phyloP scores from a whole-genome alignment of 2,329 filamentous ascomycete genomes.

The Beauveria sp. region DNA sequence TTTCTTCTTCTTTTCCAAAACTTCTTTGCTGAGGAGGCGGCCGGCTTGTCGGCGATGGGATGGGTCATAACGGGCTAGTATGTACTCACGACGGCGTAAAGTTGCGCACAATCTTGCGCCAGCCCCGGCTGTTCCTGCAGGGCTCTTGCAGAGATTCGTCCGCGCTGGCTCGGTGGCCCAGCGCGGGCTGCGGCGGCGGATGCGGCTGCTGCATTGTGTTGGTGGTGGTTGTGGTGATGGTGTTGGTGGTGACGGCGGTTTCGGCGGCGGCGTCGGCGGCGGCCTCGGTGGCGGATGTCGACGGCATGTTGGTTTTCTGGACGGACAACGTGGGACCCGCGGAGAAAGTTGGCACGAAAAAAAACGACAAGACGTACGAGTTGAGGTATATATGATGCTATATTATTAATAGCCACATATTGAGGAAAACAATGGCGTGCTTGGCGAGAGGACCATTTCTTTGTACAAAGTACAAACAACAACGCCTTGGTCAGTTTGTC shows the following conservation, averaged over 20 bases:
- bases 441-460: background rate
- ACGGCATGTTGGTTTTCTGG: background rate
- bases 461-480: too few species aligned
- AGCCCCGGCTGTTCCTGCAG: constrained; percentile 30
- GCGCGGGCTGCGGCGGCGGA: constrained; percentile 7
- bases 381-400: too few species aligned
- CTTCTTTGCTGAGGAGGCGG: background rate
- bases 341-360: background rate
- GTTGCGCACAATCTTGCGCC: constrained; percentile 40
- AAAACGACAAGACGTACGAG: background rate
- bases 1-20: background rate
- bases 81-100: constrained; percentile 45
- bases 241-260: background rate
- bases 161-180: background rate
- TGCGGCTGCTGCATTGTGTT: constrained; percentile 10
- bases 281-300: background rate
- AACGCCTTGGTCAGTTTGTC: too few species aligned
- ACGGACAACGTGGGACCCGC: background rate
- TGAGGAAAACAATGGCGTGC: too few species aligned
- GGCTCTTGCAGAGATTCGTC: constrained; percentile 14
- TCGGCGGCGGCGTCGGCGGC: background rate
- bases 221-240: background rate
- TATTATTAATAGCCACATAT: too few species aligned
- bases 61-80: background rate
- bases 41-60: background rate